A percentile compares a stretch with the other conserved stretches of the same genome.
These are phyloP conservation scores for Hypseocharis bilobata DNA, from an alignment of 441 rosid genomes.

Conservation along the genomic window DNA sequence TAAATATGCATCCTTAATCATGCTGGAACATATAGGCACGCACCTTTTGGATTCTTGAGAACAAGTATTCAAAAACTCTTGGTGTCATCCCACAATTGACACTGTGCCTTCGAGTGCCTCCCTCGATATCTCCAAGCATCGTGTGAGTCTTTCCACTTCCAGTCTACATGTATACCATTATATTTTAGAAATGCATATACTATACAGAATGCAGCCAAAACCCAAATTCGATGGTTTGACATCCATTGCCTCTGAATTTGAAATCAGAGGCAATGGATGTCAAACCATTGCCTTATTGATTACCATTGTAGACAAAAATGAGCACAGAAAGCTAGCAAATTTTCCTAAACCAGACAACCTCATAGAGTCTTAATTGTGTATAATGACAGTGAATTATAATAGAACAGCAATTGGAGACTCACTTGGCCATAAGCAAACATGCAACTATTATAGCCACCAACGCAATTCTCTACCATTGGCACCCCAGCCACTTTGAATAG, in stretches of 20 bases:
- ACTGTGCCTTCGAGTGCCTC: constrained; percentile 84
- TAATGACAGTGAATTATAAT: background rate
- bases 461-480: constrained; percentile 93
- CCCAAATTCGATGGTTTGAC: background rate
- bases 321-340: background rate
- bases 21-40: too few relatives aligned
- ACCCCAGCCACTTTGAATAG: constrained; percentile 86
- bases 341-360: background rate
- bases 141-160: constrained; percentile 99
- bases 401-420: constrained; percentile 20
- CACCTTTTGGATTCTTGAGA: constrained; percentile 90
- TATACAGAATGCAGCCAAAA: background rate
- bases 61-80: constrained; percentile 78
- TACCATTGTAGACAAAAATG: background rate
- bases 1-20: too few relatives aligned
- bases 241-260: background rate
- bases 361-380: background rate
- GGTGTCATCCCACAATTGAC: constrained; percentile 96
- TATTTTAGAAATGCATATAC: background rate
- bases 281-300: background rate
- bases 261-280: too few relatives aligned
- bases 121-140: constrained; percentile 98
- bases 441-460: constrained; percentile 93
- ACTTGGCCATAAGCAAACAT: constrained; percentile 99
- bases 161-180: constrained; percentile 41